Base-by-base conservation (phyloP, 2,329 filamentous ascomycete genomes). In the Colletotrichum sidae region DNA sequence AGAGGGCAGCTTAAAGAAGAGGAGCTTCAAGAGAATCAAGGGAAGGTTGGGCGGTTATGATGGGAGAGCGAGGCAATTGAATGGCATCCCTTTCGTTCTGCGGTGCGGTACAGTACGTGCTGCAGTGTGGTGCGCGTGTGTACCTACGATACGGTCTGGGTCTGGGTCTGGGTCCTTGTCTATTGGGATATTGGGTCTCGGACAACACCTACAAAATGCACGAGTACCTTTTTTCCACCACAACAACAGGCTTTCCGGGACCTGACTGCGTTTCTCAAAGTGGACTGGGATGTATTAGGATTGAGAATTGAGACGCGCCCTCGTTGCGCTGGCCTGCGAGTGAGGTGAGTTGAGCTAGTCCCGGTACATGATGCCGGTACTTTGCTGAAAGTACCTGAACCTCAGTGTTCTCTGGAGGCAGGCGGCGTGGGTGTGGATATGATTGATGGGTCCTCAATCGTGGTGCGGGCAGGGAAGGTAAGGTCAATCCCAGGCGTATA, bases 1-100 rank as follows among this genome's bases (percentile, higher is more conserved):
- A 62, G 63, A 66, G 38, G 58, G 59, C 58, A 66, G 63, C 46
- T 66, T 66, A 66, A 66, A 63, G 58, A 66, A 63, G 63, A 53
- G 52, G 34, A 50, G 52, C 50, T 57, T 25, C 17, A n/a, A 42
- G 50, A 55, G 25, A 25, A 5, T 65, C 64, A 65, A 67, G 60
- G 60, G 64, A 65, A 58, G 54, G 60, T 55, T 59, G 60, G 54
- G 55, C 54, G 53, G 57, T 56, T 66, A 66, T 63, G 63, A 57
- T 51, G 63, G 63, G 63, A 46, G 53, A 47, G 42, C 58, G 58
- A 62, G 58, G 63, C 58, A 65, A 41, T 57, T 66, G 58, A 62
- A 66, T 33, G 11, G 63, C 59, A 66, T 66, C 63, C 63, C 63
- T 66, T 66, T 66, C 15, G 41, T 57, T 53, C 47, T 65, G 60